Base-by-base conservation (phyloP, 1,284 basidiomycete species). In the Hymenochaete sp. region DNA sequence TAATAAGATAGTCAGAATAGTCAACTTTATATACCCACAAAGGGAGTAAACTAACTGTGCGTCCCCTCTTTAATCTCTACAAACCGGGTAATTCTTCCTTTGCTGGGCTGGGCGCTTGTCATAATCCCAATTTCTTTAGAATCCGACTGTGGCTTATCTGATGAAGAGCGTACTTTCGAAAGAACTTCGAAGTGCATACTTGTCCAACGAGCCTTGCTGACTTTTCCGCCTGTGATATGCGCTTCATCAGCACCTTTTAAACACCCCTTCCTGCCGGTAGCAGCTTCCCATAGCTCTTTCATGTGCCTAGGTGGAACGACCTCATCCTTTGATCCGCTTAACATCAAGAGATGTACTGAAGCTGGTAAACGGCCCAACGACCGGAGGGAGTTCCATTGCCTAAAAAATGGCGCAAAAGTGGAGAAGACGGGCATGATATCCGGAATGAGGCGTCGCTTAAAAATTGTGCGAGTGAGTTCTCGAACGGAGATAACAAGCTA, bases 261-360 rank as follows among this genome's bases (percentile, higher is more conserved):
- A 35, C 13, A 6, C 13, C 13, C 21, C 21, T 19, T n/a, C 8
- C 14, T n/a, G 5, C 25, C 14, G 22, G 53, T 32, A 62, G 52
- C 28, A 10, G 44, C 42, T 16, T 59, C 54, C 53, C 62, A 67
- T 7, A 79, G 60, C n/a, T 59, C 60, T 18, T 59, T 56, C 75
- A 80, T 79, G 49, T 79, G 75, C 2, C 55, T 28, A 0, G 67
- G 68, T 3, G 73, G 73, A 1, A 80, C 71, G 3, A 80, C 58
- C 53, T 73, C 71, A 55, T 80, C 77, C 36, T 14, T n/a, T 26
- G 35, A 22, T 10, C 49, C 49, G 28, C 49, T 51, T 11, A 51
- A 38, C 49, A 51, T 44, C 10, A 51, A 33, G n/a, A 51, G 16
- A 4, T 40, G 13, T 5, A 51, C 16, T 2, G 21, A 32, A 19